Conservation (phyloP, 768 basidiomycete species). For the Termitomyces sp. region DNA sequence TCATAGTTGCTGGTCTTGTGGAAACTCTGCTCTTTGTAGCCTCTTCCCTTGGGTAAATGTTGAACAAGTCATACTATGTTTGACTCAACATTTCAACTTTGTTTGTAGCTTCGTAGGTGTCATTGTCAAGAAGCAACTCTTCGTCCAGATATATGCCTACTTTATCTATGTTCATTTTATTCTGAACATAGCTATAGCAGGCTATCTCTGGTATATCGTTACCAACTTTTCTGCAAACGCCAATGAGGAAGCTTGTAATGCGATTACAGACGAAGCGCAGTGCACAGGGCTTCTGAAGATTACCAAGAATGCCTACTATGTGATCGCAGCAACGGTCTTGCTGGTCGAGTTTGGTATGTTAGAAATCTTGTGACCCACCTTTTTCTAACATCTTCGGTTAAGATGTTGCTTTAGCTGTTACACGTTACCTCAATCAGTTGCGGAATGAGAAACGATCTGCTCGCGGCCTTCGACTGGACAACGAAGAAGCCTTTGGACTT, state of each 20-base stretch:
- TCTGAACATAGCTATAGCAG: slow-evolving; percentile 45
- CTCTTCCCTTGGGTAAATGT: slow-evolving; percentile 47
- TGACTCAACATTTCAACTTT: neutral
- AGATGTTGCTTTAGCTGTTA: slow-evolving; percentile 51
- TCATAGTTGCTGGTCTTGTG: slow-evolving; percentile 45
- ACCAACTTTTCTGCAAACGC: slow-evolving; percentile 38
- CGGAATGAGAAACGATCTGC: slow-evolving; percentile 41
- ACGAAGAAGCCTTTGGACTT: slow-evolving; percentile 30
- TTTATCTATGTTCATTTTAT: slow-evolving; percentile 53
- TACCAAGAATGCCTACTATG: slow-evolving; percentile 40
- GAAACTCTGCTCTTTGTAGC: slow-evolving; percentile 48
- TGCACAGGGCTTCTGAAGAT: slow-evolving; percentile 38
- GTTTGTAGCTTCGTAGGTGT: slow-evolving; percentile 51
- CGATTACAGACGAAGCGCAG: slow-evolving; percentile 36
- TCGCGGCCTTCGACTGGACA: slow-evolving; percentile 28
- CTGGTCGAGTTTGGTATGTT: slow-evolving; percentile 53
- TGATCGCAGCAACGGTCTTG: slow-evolving; percentile 37
- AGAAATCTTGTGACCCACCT: neutral
- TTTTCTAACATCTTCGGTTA: neutral
- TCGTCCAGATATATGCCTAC: slow-evolving; percentile 51
- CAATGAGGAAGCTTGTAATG: slow-evolving; percentile 36
- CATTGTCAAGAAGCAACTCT: slow-evolving; percentile 54
- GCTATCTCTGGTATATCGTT: slow-evolving; percentile 46
- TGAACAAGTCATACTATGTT: neutral
- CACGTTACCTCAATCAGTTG: slow-evolving; percentile 48